Conservation (phyloP, 768 basidiomycete genomes). For the Galerina marginata region DNA sequence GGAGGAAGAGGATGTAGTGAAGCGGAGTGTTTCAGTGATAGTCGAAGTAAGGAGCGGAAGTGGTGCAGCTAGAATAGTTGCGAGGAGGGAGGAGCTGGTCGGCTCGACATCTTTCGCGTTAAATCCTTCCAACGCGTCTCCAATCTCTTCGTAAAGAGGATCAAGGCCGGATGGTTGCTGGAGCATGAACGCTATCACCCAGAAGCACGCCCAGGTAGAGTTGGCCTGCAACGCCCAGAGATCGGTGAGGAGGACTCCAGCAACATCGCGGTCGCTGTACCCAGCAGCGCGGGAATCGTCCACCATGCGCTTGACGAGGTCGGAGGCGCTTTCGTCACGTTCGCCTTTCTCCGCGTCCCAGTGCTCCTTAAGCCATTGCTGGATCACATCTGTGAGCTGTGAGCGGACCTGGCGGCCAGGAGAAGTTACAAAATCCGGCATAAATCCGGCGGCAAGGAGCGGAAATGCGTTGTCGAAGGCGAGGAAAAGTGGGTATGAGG, state of each 20-base stretch:
- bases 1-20: neutral
- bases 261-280: neutral
- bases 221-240: neutral
- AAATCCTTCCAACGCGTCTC: no score
- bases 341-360: neutral
- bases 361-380: neutral
- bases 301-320: no score
- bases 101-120: no score
- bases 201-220: constrained; percentile 2
- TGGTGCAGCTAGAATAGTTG: neutral
- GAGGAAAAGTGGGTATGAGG: neutral
- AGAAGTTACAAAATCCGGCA: neutral
- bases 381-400: neutral
- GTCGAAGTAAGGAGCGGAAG: neutral
- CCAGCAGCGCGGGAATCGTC: neutral
- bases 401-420: neutral
- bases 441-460: neutral
- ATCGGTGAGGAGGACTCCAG: neutral
- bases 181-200: neutral
- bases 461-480: neutral
- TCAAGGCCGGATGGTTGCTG: neutral
- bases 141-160: neutral
- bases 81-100: neutral
- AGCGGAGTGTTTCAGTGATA: neutral
- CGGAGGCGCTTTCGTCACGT: no score